These are phyloP conservation scores for Colletotrichum sp. DNA, from an alignment of 2,329 filamentous ascomycete species.

Conservation along the genomic window DNA sequence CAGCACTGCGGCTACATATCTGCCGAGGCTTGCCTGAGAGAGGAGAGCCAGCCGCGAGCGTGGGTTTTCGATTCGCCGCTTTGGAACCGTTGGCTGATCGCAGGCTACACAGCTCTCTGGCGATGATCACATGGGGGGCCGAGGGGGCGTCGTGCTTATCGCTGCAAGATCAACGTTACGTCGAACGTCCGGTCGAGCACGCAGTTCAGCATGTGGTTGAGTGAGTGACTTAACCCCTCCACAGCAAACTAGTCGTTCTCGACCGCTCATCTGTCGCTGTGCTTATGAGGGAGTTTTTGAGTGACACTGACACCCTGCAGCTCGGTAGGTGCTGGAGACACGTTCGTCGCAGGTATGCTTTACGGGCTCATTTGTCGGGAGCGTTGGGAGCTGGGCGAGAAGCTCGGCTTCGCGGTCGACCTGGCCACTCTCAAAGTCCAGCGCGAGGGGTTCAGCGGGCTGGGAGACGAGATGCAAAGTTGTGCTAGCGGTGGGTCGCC, in stretches of 20 bases:
- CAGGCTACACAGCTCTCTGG: conserved; percentile 41
- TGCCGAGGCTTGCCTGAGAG: conserved; percentile 54
- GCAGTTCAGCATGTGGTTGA: conserved; percentile 54
- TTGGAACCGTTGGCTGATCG: not conserved
- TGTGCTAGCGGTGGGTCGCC: conserved; percentile 21
- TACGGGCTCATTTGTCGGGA: conserved; percentile 60
- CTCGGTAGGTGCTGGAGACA: conserved; percentile 76
- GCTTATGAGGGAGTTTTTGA: not conserved
- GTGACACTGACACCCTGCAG: conserved; percentile 41
- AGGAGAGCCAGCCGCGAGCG: conserved; percentile 48
- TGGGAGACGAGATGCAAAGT: conserved; percentile 39
- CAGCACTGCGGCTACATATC: conserved; percentile 39
- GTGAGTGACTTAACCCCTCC: conserved; percentile 48
- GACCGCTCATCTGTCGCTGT: not conserved
- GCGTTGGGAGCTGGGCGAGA: conserved; percentile 52
- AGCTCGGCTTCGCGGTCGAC: conserved; percentile 65
- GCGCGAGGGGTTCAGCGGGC: conserved; percentile 66
- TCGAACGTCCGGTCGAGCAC: conserved; percentile 46
- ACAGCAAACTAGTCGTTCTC: not conserved
- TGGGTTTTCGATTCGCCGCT: conserved; percentile 34
- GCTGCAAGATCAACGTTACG: conserved; percentile 34
- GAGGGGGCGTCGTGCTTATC: conserved; percentile 47
- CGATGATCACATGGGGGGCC: conserved; percentile 65
- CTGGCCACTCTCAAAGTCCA: conserved; percentile 72
- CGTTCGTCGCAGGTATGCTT: conserved; percentile 74